Evolutionary conservation across 2,329 filamentous ascomycete species (phyloP).

Genomic region (Colletotrichum sp.): DNA sequence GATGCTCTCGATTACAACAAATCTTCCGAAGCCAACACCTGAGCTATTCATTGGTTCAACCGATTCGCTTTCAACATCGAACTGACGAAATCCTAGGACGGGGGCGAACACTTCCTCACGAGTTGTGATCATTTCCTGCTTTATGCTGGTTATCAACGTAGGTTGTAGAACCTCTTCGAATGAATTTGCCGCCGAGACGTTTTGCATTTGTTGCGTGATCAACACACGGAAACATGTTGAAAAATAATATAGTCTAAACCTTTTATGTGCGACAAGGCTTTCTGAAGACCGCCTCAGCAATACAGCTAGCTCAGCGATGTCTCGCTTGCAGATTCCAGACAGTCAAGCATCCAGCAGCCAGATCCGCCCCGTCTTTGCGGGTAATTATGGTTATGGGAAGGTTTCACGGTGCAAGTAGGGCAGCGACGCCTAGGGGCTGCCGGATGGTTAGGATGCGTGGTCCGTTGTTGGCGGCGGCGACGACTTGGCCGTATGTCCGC

Average conservation of each 20-base stretch:
- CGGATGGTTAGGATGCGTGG: conserved; percentile 65
- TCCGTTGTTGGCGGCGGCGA: conserved; percentile 53
- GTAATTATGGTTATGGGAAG: conserved; percentile 34
- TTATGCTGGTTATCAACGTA: conserved; percentile 68
- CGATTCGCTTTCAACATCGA: conserved; percentile 43
- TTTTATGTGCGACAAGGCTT: not conserved
- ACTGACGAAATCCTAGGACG: conserved; percentile 30
- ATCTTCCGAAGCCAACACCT: conserved; percentile 40
- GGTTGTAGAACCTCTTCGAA: conserved; percentile 47
- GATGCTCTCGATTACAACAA: conserved; percentile 37
- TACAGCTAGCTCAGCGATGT: conserved; percentile 25
- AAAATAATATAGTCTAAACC: too few relatives aligned
- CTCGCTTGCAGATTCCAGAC: conserved; percentile 30
- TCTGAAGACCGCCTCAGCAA: conserved; percentile 35
- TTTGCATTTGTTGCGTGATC: too few relatives aligned
- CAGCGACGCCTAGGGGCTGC: conserved; percentile 71
- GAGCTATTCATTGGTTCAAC: too few relatives aligned
- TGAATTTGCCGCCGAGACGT: conserved; percentile 62
- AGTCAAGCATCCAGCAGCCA: conserved; percentile 76
- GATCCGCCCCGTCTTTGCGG: conserved; percentile 51
- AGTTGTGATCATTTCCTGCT: conserved; percentile 32
- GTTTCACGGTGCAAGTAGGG: conserved; percentile 63
- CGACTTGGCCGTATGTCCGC: conserved; percentile 63
- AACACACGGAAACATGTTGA: too few relatives aligned
- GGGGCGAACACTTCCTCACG: conserved; percentile 38